These are phyloP conservation scores for Cladosporium halotolerans DNA, from an alignment of 2,329 filamentous ascomycete species.

Conservation along the genomic window DNA sequence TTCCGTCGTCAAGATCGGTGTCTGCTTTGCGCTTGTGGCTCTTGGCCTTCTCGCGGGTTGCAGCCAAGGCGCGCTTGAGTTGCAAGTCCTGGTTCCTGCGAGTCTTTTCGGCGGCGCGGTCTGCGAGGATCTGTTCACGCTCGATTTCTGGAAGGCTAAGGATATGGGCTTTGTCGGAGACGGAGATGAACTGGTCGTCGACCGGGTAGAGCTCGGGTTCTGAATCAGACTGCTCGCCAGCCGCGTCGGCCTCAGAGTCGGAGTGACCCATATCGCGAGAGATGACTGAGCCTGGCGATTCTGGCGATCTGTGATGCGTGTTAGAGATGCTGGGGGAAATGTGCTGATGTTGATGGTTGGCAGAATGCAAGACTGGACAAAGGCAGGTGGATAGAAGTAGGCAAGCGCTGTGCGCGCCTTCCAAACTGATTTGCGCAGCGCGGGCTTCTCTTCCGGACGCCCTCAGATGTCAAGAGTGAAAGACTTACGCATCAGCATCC, in stretches of 20 bases:
- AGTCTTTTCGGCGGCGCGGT: constrained; percentile 77
- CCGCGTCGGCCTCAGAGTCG: constrained; percentile 51
- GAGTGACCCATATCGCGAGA: constrained; percentile 90
- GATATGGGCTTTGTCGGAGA: constrained; percentile 54
- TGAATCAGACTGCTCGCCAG: constrained; percentile 16
- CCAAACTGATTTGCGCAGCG: constrained; percentile 1
- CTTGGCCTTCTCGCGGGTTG: constrained; percentile 31
- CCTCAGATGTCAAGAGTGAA: too few relatives aligned
- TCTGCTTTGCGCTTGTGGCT: constrained; percentile 69
- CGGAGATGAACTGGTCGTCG: constrained; percentile 70
- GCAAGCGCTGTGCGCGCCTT: background rate
- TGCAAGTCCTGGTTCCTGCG: constrained; percentile 75
- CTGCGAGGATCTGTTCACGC: constrained; percentile 82
- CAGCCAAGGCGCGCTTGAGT: constrained; percentile 64
- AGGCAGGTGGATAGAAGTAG: too few relatives aligned
- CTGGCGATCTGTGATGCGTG: background rate
- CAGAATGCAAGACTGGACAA: too few relatives aligned
- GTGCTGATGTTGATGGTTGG: background rate
- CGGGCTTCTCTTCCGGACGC: too few relatives aligned
- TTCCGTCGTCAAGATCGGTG: constrained; percentile 73
- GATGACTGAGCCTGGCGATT: constrained; percentile 51
- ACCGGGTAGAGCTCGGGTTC: constrained; percentile 66
- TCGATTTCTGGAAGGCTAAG: constrained; percentile 84
- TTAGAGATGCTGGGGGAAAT: constrained; percentile 14
- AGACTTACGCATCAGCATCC: constrained; percentile 66